phyloP scores from a whole-genome alignment of 2,329 filamentous ascomycete species.

The Sporothrix curviconia region DNA sequence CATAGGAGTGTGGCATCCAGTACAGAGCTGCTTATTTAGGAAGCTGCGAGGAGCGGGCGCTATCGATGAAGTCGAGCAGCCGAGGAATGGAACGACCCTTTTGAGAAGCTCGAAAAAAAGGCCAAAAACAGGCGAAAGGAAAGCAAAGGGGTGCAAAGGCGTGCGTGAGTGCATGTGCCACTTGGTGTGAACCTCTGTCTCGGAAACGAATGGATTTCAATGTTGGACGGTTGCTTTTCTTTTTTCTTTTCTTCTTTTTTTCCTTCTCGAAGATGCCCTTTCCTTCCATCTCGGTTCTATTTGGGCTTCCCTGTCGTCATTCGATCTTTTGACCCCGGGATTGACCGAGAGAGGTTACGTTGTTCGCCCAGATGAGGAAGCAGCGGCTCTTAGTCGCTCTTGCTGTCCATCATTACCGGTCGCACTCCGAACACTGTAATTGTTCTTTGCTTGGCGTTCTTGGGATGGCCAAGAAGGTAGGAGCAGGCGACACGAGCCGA shows the following conservation, averaged over 20 bases:
- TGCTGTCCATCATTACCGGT: too few relatives aligned
- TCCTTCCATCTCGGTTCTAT: too few relatives aligned
- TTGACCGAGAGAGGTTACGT: neutral
- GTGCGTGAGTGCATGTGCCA: too few relatives aligned
- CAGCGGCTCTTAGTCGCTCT: too few relatives aligned
- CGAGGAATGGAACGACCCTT: neutral
- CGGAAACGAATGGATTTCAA: neutral
- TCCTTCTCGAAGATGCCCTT: too few relatives aligned
- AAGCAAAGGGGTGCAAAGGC: too few relatives aligned
- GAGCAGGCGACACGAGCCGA: neutral
- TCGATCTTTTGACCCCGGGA: neutral
- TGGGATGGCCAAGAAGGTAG: neutral
- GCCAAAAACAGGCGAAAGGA: too few relatives aligned
- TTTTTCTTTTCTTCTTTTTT: neutral
- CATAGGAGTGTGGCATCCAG: neutral
- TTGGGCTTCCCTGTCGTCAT: too few relatives aligned
- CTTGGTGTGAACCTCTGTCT: too few relatives aligned
- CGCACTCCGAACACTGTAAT: too few relatives aligned
- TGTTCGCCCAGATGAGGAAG: neutral
- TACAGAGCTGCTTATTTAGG: slow-evolving; percentile 10
- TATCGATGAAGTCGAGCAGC: too few relatives aligned
- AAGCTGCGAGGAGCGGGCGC: neutral
- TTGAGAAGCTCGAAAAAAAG: too few relatives aligned
- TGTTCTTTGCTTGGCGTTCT: neutral
- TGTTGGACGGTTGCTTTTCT: neutral